Evolutionary conservation across 495 filamentous ascomycete genomes (phyloP), one percentile per base, ranked within the genome.

Genomic region (Aspergillus mulundensis): DNA sequence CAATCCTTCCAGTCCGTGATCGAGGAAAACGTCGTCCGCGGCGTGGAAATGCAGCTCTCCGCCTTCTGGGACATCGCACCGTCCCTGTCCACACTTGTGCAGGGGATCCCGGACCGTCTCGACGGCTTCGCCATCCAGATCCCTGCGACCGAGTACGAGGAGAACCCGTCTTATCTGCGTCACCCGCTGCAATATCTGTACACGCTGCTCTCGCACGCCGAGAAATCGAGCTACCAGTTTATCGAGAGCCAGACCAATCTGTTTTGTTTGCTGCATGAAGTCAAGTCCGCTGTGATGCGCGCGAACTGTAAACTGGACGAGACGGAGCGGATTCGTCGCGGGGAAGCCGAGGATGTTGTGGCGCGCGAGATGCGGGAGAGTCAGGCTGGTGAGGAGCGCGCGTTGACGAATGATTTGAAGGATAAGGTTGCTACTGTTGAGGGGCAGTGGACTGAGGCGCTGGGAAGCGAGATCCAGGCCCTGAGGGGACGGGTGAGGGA

Each of bases 21-120:
- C 25, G 91, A 96, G 69, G 80, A 84, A 64, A 94, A 93, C 51
- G 90, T 95, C 21, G 81, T 83, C 3, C 85, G 91, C 4, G 94
- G 92, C 4, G 90, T 97, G 15, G 93, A 97, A 66, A 80, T 88
- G 28, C 95, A 97, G 68, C 80, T 96, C 0, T 88, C 84, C 15
- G 91, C 91, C 3, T 98, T 97, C 73, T 98, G 94, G 94, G 95
- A 98, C 63, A 95, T 97, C 60, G 94, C 91, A 0, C 95, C 95
- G 1, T 79, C 83, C 1, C 80, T 98, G 0, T 77, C 86, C 10
- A 79, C 84, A 1, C 69, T 96, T 19, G 80, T 92, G 5, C 87
- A 94, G 61, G 87, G 87, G 62, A 82, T 97, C 15, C 92, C 91
- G 0, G 61, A 70, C 5, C 48, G 72, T 20, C 80, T 90, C 52